Evolutionary conservation across 768 basidiomycete genomes (phyloP), one percentile per base, ranked within the genome.

Genomic region (Mrakia frigida): DNA sequence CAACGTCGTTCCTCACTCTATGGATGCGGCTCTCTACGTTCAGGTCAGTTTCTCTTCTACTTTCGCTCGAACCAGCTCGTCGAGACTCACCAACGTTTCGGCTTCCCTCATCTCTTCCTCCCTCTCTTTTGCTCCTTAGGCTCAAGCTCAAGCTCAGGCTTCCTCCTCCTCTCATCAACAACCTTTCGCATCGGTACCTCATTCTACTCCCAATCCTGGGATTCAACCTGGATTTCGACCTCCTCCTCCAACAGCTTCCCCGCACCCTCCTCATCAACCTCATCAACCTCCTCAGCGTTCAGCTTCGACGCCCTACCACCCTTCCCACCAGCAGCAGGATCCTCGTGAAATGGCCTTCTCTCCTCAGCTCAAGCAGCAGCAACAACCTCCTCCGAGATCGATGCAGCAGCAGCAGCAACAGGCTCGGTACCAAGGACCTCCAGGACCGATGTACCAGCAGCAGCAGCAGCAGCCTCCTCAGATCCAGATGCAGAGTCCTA

Each of bases 11-110:
- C 65, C 65, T 68, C 65, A 68, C 18, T 68, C 65, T 13, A 68
- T 68, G 65, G 82, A 80, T 63, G 79, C 82, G 6, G 78, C 70
- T 16, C 75, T 79, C 23, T 84, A 82, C 73, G 78, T 80, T 33
- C 82, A 83, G 56, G 83, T 82, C 39, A 77, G 82, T 76, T 16
- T 21, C 43, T 0, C 11, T n/a, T n/a, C n/a, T n/a, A 18, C 25
- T 46, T 21, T 25, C 10, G 3, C 68, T 69, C 63, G 6, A 31
- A 39, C 63, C 33, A 65, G 63, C 63, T 33, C 18, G 33, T n/a
- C 31, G 61, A 28, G 35, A 37, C n/a, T 39, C 13, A 65, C 2
- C 61, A 28, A 10, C 61, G 13, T 13, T 13, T 3, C 9, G n/a
- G n/a, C 59, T 7, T 60, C 59, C 59, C 59, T 25, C 33, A 60